Conservation (phyloP, 306 rosid species). For the Aeschynomene evenia region DNA sequence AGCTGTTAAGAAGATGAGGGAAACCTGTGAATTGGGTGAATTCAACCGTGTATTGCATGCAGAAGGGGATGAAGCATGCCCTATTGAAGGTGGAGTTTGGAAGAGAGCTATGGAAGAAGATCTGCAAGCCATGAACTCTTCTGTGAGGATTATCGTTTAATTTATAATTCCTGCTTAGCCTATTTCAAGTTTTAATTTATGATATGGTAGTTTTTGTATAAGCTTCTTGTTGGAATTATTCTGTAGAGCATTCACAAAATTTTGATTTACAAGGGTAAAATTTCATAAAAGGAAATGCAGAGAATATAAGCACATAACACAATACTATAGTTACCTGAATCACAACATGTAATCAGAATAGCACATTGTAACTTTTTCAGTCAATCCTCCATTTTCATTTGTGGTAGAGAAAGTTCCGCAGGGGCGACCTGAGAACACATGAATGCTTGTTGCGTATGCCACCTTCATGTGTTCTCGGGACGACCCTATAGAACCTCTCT, state of each 20-base stretch:
- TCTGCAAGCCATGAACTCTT: constrained; percentile 52
- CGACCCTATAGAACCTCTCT: constrained; percentile 54
- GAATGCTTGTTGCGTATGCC: background rate
- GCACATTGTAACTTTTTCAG: background rate
- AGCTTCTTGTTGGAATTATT: background rate
- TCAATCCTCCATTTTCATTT: background rate
- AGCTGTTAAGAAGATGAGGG: constrained; percentile 58
- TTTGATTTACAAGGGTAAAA: constrained; percentile 1
- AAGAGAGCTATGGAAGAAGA: constrained; percentile 63
- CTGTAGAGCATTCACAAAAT: background rate
- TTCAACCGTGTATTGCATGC: constrained; percentile 6
- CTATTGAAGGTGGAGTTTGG: constrained; percentile 63
- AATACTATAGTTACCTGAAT: constrained; percentile 19
- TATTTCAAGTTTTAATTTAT: background rate
- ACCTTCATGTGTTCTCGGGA: constrained; percentile 55
- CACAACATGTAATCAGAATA: background rate
- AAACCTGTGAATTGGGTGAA: constrained; percentile 31
- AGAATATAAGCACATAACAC: background rate
- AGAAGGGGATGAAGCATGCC: constrained; percentile 42
- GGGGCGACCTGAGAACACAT: constrained; percentile 98
- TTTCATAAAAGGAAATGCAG: background rate
- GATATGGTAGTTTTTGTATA: background rate
- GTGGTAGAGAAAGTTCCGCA: constrained; percentile 45
- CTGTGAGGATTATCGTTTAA: constrained; percentile 58
- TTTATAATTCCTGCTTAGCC: constrained; percentile 3